Base-by-base conservation (phyloP, 495 filamentous ascomycete species). In the Hypoxylon fuscum region DNA sequence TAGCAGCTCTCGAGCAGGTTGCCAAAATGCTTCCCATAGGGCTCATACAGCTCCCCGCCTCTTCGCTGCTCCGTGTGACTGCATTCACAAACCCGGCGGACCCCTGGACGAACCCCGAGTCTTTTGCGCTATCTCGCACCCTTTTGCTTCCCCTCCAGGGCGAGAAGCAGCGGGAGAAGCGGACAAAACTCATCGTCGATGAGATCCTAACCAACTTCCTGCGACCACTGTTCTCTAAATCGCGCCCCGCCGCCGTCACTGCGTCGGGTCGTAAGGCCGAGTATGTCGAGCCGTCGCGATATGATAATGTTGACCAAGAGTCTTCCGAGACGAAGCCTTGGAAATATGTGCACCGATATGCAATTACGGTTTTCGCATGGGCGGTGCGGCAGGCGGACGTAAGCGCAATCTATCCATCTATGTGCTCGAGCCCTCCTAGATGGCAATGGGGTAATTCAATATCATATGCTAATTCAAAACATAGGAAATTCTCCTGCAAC, bases 151-250 rank as follows among this genome's bases (percentile, higher is more conserved):
- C 11, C 11, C 22, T 61, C 8, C 18, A 37, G 10, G 27, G 35
- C 11, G 23, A 35, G 27, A 35, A 48, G 27, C 43, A 23, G 23
- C 25, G 10, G 23, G 20, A 25, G 6, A 15, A 48, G 2, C 70
- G 60, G 7, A 41, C 69, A 6, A 57, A 61, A 4, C 73, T 81
- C 53, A 78, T 88, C 32, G 68, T 84, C n/a, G 81, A 87, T n/a
- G 70, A 76, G 8, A 72, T 86, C 32, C 77, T 90, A 2, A 70
- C 74, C 27, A 51, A 32, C 27, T 78, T 81, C 60, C 76, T 93
- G n/a, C 84, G 83, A 17, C 87, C 88, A n/a, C 76, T 89, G 1
- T 93, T 92, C 68, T 81, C 83, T n/a, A 84, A 82, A 53, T 83
- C 85, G n/a, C 87, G 8, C 69, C 80, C 0, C 77, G 82, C n/a